phyloP scores from a whole-genome alignment of 345 rosid genomes.

The Pugionium cornutum region DNA sequence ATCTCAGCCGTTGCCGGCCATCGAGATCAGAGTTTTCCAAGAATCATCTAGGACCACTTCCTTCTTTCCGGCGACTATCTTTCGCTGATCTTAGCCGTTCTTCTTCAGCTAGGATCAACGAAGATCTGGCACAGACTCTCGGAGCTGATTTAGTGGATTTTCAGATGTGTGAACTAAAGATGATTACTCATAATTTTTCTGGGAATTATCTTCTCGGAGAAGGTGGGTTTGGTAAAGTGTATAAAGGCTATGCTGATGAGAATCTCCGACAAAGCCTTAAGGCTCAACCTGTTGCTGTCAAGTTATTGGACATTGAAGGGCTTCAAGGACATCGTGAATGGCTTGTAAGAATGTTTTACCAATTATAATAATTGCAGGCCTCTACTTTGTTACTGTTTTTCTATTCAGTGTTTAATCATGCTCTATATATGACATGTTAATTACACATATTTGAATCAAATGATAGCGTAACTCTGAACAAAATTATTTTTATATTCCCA shows the following conservation, averaged over 20 bases:
- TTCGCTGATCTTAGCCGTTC: slow-evolving; percentile 83
- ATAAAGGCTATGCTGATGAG: slow-evolving; percentile 86
- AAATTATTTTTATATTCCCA: not conserved
- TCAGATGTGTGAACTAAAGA: slow-evolving; percentile 68
- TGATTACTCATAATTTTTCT: slow-evolving; percentile 78
- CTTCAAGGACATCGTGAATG: slow-evolving; percentile 97
- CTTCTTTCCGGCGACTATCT: slow-evolving; percentile 71
- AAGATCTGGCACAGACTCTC: slow-evolving; percentile 67
- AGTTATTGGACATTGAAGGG: slow-evolving; percentile 90
- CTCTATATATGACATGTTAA: not conserved
- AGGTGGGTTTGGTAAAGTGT: slow-evolving; percentile 96
- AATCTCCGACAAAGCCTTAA: slow-evolving; percentile 70
- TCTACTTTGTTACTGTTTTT: not conserved
- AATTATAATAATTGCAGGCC: slow-evolving; percentile 21
- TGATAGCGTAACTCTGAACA: too few species aligned
- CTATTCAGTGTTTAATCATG: not conserved
- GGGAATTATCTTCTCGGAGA: slow-evolving; percentile 74
- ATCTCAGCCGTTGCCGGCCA: slow-evolving; percentile 63
- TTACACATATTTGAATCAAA: too few species aligned
- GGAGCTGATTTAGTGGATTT: slow-evolving; percentile 75
- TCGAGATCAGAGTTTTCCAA: slow-evolving; percentile 67
- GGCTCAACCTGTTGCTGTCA: slow-evolving; percentile 96
- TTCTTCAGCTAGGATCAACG: slow-evolving; percentile 72
- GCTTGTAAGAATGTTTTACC: slow-evolving; percentile 61
- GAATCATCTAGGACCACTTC: slow-evolving; percentile 69